These are phyloP conservation scores for Sarcodon aspratus DNA, from an alignment of 768 basidiomycete genomes.

Conservation along the genomic window DNA sequence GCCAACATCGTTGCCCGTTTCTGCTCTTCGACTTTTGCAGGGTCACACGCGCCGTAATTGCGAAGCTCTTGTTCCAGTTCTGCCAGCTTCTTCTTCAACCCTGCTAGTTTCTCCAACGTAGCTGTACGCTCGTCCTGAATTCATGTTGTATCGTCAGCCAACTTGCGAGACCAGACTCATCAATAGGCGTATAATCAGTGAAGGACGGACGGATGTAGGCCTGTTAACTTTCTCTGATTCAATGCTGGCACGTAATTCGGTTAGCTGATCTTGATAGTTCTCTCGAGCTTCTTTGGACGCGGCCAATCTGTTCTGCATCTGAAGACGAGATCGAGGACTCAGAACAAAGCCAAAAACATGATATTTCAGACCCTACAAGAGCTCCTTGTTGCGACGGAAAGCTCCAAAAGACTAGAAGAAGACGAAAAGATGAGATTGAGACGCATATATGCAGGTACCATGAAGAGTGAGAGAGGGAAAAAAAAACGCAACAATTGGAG, in stretches of 20 bases:
- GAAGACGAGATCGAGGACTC: background rate
- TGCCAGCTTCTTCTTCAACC: slow-evolving; percentile 35
- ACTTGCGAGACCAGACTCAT: background rate
- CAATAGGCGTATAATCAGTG: background rate
- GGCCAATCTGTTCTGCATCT: slow-evolving; percentile 50
- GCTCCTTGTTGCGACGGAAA: slow-evolving; percentile 86
- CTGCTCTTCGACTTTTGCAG: slow-evolving; percentile 68
- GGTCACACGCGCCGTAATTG: slow-evolving; percentile 79
- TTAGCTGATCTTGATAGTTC: slow-evolving; percentile 31
- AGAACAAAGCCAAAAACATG: too few species aligned
- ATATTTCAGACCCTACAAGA: slow-evolving; percentile 30
- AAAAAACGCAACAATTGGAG: slow-evolving; percentile 64
- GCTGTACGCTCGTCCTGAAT: slow-evolving; percentile 45
- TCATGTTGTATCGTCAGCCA: background rate
- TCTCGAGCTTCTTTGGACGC: slow-evolving; percentile 35
- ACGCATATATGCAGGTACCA: background rate
- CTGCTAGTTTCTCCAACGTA: slow-evolving; percentile 37
- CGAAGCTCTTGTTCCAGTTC: slow-evolving; percentile 57
- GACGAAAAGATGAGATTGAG: slow-evolving; percentile 12
- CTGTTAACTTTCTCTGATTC: slow-evolving; percentile 41
- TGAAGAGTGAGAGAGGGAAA: slow-evolving; percentile 11
- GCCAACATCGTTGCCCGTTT: slow-evolving; percentile 62
- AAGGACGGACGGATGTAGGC: slow-evolving; percentile 39
- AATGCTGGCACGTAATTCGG: slow-evolving; percentile 35
- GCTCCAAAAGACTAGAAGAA: slow-evolving; percentile 77